A percentile compares a stretch with the other conserved stretches of the same genome.
phyloP scores from a whole-genome alignment of 148 eudicot genomes.

The Fagopyrum esculentum region DNA sequence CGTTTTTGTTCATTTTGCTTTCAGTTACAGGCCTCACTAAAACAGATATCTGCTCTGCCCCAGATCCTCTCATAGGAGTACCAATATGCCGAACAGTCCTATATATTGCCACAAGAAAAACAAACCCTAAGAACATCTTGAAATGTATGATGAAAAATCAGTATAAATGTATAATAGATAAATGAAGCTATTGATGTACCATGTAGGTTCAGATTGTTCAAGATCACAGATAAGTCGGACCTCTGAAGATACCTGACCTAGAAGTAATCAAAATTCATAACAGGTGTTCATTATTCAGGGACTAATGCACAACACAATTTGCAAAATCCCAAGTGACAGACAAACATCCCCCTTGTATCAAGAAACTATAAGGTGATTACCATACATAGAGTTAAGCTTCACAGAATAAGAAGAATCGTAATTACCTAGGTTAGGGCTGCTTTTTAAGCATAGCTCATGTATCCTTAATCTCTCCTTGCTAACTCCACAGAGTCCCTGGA shows the following conservation, averaged over 20 bases:
- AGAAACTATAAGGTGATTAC: neutral
- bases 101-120: neutral
- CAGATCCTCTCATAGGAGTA: constrained; percentile 92
- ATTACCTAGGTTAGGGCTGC: constrained; percentile 76
- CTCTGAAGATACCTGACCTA: constrained; percentile 74
- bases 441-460: constrained; percentile 83
- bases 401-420: neutral
- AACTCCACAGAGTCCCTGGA: constrained; percentile 86
- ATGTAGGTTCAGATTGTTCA: constrained; percentile 83
- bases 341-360: neutral
- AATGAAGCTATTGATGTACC: constrained; percentile 33
- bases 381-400: neutral
- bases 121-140: neutral
- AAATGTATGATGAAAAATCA: neutral
- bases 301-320: neutral
- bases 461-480: constrained; percentile 59
- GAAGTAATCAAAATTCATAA: neutral
- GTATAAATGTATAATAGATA: neutral
- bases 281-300: neutral
- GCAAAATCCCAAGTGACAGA: neutral
- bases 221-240: constrained; percentile 89
- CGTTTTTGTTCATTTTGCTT: constrained; percentile 90
- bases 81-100: constrained; percentile 91
- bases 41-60: constrained; percentile 85
- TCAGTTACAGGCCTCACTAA: constrained; percentile 74